A percentile compares a stretch with the other conserved stretches of the same genome.
Evolutionary conservation across 768 basidiomycete genomes (phyloP).

Genomic region (Auricularia cornea): DNA sequence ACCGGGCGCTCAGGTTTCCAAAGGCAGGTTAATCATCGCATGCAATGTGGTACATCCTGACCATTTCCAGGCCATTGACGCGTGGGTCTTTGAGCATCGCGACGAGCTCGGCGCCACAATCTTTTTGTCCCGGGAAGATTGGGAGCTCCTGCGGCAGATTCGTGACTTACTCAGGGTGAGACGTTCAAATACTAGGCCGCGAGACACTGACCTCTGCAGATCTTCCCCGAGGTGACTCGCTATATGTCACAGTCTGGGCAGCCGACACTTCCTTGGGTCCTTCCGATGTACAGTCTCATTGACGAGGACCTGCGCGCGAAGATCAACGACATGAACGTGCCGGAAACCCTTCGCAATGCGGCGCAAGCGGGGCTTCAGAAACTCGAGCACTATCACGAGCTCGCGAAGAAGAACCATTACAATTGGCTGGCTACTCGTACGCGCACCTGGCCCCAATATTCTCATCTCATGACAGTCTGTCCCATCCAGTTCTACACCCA

Average conservation of each 20-base stretch:
- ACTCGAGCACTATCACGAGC: conserved; percentile 6
- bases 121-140: conserved; percentile 9
- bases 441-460: neutral
- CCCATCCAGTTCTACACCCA: conserved; percentile 21
- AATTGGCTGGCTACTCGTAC: conserved; percentile 23
- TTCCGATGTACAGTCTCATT: conserved; percentile 24
- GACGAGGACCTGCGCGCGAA: conserved; percentile 12
- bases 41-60: neutral
- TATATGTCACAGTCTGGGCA: conserved; percentile 17
- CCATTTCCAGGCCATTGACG: conserved; percentile 22
- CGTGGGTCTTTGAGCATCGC: conserved; percentile 21
- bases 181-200: neutral
- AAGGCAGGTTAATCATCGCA: conserved; percentile 15
- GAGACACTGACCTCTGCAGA: neutral
- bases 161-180: neutral
- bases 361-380: conserved; percentile 20
- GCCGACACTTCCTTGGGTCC: conserved; percentile 25
- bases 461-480: neutral
- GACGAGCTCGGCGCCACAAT: conserved; percentile 7
- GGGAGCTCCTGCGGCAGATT: conserved; percentile 1
- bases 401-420: conserved; percentile 18
- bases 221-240: conserved; percentile 15
- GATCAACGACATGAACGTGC: neutral
- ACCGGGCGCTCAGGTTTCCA: conserved; percentile 15
- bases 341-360: conserved; percentile 13